Evolutionary conservation across 2,329 filamentous ascomycete genomes (phyloP), one percentile per base, ranked within the genome.

Genomic region (Colletotrichum phormii): DNA sequence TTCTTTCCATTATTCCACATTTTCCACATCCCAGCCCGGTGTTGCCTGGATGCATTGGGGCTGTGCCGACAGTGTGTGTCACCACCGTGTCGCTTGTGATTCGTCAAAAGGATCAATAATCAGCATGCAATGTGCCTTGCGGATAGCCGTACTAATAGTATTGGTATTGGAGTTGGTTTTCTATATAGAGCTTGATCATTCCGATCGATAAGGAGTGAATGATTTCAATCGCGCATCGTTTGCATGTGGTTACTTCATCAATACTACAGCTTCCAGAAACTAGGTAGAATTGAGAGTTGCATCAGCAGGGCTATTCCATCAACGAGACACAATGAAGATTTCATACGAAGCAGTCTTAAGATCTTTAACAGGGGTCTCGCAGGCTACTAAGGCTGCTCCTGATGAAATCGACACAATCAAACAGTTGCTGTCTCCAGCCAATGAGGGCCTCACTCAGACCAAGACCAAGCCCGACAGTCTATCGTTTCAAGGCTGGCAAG

Each of bases 11-110:
- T 46, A 5, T 26, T 24, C 18, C 46, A 18, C 24, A 6, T 11
- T 18, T 15, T 67, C 29, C 33, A 49, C 22, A 18, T 31, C 9
- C 2, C 22, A 13, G 24, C 46, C 7, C 13, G 18, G 18, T 71
- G 68, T 55, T 71, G 68, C 68, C 68, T 71, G 42, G 49, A 26
- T 35, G 11, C 37, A 26, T 22, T 7, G 63, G 60, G 68, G 68
- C 68, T 61, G 63, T 71, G 67, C 37, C 55, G 24, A 8, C 31
- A 4, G 22, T 68, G 31, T 68, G 31, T 54, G 3, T 29, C 15
- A 37, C 13, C 5, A 15, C 8, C 1, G 22, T 11, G 22, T 12
- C 5, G 15, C 9, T 7, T 7, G 29, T 59, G 35, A 59, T 31
- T 57, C 49, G 35, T 12, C 12, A 22, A 4, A 13, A 3, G 1